Evolutionary conservation across 1,139 yeast genomes (phyloP), one percentile per base, ranked within the genome.

Genomic region (Hemisphaericaspora subhashii): DNA sequence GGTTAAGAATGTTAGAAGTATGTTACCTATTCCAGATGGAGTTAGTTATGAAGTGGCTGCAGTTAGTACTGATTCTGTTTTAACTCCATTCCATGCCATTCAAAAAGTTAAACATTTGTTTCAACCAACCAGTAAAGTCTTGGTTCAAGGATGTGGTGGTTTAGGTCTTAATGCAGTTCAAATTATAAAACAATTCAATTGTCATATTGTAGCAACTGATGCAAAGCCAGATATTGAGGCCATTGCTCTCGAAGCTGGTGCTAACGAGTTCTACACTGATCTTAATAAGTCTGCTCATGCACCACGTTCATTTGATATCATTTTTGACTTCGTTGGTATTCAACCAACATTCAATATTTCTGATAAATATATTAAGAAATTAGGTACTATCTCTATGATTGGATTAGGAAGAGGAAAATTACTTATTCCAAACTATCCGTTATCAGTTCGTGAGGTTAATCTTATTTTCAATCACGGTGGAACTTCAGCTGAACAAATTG

Each of bases 11-110:
- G 53, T 66, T 41, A 52, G 65, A 35, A 56, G 64, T 2, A 56
- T 73, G 45, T 50, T 72, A 31, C 71, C 69, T 1, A 74, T 76
- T 42, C 79, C 80, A 7, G 77, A 73, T 8, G 63, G 60, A 3
- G 73, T 76, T 3, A 49, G 66, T 12, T 72, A 62, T 42, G 78
- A 60, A 36, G 60, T 56, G 14, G 81, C 81, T 0, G 80, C 81
- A 0, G 73, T 71, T 6, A 63, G 78, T 11, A 66, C 73, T 43
- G 74, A 75, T 47, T 73, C 79, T 1, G 74, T 74, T 1, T 60
- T 75, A 44, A 75, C 80, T 1, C 79, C 80, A 5, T 73, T 60
- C 54, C 79, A 74, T 48, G 77, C 79, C 4, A 61, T 74, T 35
- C 65, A 60, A 39, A 70, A 68, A 46, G 73, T 70, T 4, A 60